A percentile compares a stretch with the other conserved stretches of the same genome.
These are phyloP conservation scores for Termitomyces bulborhizus DNA, from an alignment of 768 basidiomycete genomes.

Conservation along the genomic window DNA sequence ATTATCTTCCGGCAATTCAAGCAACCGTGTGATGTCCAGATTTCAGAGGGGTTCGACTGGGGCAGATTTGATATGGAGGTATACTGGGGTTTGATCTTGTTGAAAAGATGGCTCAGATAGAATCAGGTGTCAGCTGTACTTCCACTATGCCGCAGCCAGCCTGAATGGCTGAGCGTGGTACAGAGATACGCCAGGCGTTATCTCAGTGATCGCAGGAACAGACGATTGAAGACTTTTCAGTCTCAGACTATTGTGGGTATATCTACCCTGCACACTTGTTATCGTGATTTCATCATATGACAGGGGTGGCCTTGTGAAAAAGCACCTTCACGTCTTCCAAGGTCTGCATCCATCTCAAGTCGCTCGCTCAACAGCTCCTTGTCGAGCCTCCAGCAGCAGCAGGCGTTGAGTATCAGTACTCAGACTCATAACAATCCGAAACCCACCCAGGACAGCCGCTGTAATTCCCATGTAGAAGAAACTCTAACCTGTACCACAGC, in stretches of 20 bases:
- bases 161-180: neutral
- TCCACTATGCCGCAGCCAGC: neutral
- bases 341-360: neutral
- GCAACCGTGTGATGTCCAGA: neutral
- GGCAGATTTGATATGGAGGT: neutral
- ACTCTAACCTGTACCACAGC: neutral
- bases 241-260: neutral
- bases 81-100: neutral
- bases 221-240: neutral
- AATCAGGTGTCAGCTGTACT: neutral
- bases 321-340: neutral
- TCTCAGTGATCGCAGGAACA: neutral
- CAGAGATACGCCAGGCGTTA: neutral
- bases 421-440: neutral
- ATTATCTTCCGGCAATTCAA: neutral
- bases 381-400: neutral
- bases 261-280: too few species aligned
- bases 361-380: neutral
- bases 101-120: too few species aligned
- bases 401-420: neutral
- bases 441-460: neutral
- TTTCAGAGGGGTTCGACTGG: neutral
- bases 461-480: neutral
- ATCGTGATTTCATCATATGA: too few species aligned
- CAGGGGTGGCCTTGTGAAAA: neutral